Evolutionary conservation across 202 grass and related monocot genomes (phyloP), one percentile per base, ranked within the genome.

Genomic region (Schoenoplectus tabernaemontani): DNA sequence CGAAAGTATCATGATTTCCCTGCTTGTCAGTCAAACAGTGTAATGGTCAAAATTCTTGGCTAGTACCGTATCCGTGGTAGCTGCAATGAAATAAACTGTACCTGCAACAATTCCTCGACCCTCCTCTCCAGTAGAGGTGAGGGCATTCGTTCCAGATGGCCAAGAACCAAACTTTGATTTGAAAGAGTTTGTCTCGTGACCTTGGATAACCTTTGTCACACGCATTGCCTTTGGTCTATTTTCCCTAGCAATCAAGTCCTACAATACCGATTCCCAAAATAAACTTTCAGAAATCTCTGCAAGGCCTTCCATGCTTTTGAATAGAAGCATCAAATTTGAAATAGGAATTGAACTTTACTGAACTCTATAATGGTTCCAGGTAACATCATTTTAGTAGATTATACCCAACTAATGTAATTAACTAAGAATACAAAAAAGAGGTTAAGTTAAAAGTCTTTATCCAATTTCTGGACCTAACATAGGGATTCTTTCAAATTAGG

Each of bases 41-140:
- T 7, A 74, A 53, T 74, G 69, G 44, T 10, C n/a, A 74, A 6
- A 5, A 51, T 13, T 53, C 65, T 51, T 50, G 26, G 33, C 26
- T 53, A 13, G 26, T 74, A 26, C n/a, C 0, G 2, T 51, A 8
- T 46, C 13, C n/a, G 23, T 53, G 0, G 26, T 19, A 74, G 44
- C 46, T 51, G 46, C 34, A 33, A 53, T 74, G 44, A 51, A 53
- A 51, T 74, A 44, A 33, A 24, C 32, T 33, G 2, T 78, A 90
- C 93, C 93, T 97, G 89, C 89, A 75, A 97, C 93, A 90, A 93
- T 97, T 48, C 77, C 87, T 80, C 93, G 82, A 65, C 93, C 93
- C 20, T 93, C 93, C 60, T 97, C 93, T 5, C 13, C 51, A 39
- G 41, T 75, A 59, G 91, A 79, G 86, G 47, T 85, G 60, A 82